Conservation (phyloP, 495 filamentous ascomycete species). For the Apodospora peruviana region DNA sequence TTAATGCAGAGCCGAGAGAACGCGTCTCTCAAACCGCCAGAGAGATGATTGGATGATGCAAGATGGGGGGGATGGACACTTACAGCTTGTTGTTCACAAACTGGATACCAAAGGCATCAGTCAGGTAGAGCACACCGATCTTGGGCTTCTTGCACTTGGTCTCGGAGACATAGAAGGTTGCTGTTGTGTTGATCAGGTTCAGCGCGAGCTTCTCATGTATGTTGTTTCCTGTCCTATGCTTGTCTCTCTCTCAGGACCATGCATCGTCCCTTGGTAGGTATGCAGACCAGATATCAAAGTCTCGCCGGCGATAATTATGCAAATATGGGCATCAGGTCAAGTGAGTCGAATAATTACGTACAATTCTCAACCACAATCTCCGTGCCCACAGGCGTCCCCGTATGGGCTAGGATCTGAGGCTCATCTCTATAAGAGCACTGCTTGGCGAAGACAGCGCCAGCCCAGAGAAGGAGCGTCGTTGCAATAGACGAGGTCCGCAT, state of each 20-base stretch:
- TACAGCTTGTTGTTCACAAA: conserved; percentile 60
- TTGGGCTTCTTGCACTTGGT: conserved; percentile 36
- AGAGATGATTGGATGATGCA: no score
- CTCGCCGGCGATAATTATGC: no score
- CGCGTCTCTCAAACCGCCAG: no score
- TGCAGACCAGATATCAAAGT: background rate
- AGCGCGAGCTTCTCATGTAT: background rate
- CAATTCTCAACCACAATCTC: conserved; percentile 21
- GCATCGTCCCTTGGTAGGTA: no score
- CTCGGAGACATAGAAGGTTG: conserved; percentile 27
- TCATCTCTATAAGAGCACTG: conserved; percentile 7
- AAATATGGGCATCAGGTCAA: background rate
- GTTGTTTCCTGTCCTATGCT: no score
- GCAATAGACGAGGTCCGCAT: conserved; percentile 2
- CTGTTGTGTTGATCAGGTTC: conserved; percentile 17
- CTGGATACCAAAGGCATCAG: conserved; percentile 54
- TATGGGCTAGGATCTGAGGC: conserved; percentile 23
- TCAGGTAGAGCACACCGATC: conserved; percentile 43
- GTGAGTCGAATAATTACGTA: conserved; percentile 6
- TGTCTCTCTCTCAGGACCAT: no score
- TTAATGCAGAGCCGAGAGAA: no score
- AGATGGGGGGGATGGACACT: conserved; percentile 11
- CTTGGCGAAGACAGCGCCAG: background rate
- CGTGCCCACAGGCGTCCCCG: conserved; percentile 23
- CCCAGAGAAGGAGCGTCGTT: conserved; percentile 1